Evolutionary conservation across 192 early-diverging fungal genomes (phyloP), one percentile per base, ranked within the genome.

Genomic region (Coemansia sp.): DNA sequence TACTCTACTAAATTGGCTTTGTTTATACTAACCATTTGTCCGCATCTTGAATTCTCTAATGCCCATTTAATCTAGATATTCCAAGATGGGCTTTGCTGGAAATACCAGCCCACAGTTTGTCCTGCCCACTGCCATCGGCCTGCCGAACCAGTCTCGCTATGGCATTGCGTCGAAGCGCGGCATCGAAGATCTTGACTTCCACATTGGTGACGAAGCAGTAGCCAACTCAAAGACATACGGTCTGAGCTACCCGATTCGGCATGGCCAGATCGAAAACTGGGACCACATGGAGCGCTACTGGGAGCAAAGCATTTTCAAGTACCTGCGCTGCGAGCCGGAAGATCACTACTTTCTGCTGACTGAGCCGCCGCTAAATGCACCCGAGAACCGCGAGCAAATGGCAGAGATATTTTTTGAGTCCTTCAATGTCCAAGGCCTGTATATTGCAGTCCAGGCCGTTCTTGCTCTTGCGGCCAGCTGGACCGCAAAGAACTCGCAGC

Each of bases 391-490:
- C 70, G 97, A 99, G 83, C 93, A 93, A 80, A 97, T 94, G 57
- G 97, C 97, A 21, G 97, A 99, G 80, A 99, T 99, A 59, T 95
- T 99, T 83, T 99, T 99, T 75, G 97, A 99, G 74, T 97, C 97
- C 7, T 99, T 99, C 82, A 97, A 97, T 59, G 91, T 95, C 42
- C 91, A 96, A 66, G 97, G 95, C 57, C 79, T 99, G 70, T 99
- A 99, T 68, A 99, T 99, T 85, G 97, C 93, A 21, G 97, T 99
- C n/a, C 97, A 99, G 84, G 97, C 97, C 13, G 95, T 99, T 48
- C 86, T 99, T 42, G 97, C 97, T 3, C 87, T 99, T 60, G 97
- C 97, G 28, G 95, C 97, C 30, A 91, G 88, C 63, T 97, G 95
- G 95, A 92, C 92, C 2, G 90, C 90, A 35, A 92, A 87, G 58